A percentile compares a stretch with the other conserved stretches of the same genome.
phyloP scores from a whole-genome alignment of 2,329 filamentous ascomycete species.

The Penicillium sp. region DNA sequence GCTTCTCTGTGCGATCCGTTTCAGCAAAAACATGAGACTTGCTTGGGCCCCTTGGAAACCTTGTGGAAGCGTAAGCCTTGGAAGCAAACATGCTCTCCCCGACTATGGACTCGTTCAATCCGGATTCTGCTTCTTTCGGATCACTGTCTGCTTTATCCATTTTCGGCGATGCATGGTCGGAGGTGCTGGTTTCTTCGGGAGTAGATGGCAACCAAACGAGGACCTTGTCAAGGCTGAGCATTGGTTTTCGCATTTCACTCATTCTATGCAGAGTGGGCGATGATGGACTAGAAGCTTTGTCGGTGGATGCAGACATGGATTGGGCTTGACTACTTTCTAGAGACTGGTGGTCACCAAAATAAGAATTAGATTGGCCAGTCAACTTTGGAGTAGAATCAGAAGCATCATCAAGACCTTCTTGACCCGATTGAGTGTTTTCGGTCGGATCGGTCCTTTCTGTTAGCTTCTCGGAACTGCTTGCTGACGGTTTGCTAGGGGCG shows the following conservation, averaged over 20 bases:
- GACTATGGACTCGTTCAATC: slow-evolving; percentile 19
- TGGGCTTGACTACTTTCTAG: slow-evolving; percentile 4
- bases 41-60: slow-evolving; percentile 17
- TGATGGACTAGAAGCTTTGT: slow-evolving; percentile 15
- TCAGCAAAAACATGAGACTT: slow-evolving; percentile 16
- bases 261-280: slow-evolving; percentile 19
- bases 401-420: slow-evolving; percentile 16
- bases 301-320: slow-evolving; percentile 10
- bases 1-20: slow-evolving; percentile 5
- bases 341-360: slow-evolving; percentile 10
- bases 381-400: slow-evolving; percentile 30
- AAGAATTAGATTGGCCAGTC: slow-evolving; percentile 17
- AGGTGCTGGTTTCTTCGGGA: neutral
- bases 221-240: slow-evolving; percentile 35
- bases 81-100: slow-evolving; percentile 27
- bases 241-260: slow-evolving; percentile 32
- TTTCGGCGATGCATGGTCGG: slow-evolving; percentile 2
- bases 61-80: slow-evolving; percentile 19
- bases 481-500: slow-evolving; percentile 12
- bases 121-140: slow-evolving; percentile 20
- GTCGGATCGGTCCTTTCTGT: neutral
- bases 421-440: neutral
- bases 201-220: slow-evolving; percentile 36
- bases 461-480: neutral
- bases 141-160: slow-evolving; percentile 14